Base-by-base conservation (phyloP, 768 basidiomycete genomes). In the Phaeotremella skinneri region DNA sequence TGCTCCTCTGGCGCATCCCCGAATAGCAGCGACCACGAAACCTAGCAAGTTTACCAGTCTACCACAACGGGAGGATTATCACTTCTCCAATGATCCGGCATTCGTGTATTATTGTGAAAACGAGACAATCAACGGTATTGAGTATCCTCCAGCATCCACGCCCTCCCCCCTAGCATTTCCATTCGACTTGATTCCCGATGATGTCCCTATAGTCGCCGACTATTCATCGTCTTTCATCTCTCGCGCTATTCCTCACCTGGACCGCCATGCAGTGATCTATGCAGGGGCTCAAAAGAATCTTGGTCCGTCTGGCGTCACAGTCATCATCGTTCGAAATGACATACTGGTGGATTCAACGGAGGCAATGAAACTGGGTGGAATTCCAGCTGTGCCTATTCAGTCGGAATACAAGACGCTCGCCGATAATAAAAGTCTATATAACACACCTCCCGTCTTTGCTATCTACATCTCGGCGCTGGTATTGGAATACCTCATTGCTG, bases 51-150 rank as follows among this genome's bases (percentile, higher is more conserved):
- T 68, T 62, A 75, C 91, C 65, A 84, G 83, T 62, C 84, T 98
- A 73, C 92, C 96, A 7, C 79, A 85, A 11, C 85, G 84, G 73
- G 78, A 80, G 54, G 82, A 82, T 53, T 98, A 88, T 82, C 74
- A 78, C 9, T 91, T 97, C 80, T 87, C 88, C 6, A 62, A 78
- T n/a, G 83, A 86, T 72, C 87, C 94, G 14, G 93, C 89, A 26
- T 83, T 93, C 66, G 86, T 97, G 59, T 98, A 94, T 80, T 98
- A 96, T 80, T 99, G 96, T 83, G 96, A 96, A 77, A 99, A 99
- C 81, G 96, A 99, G 81, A 99, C 96, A 14, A 88, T 98, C 58
- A 87, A 94, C 67, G 96, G 96, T 42, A 87, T 92, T 48, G 87
- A 98, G 80, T 98, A 89, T 79, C 80, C 86, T 1, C 74, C 81